These are phyloP conservation scores for Mycena belliarum DNA, from an alignment of 768 basidiomycete genomes.

Conservation along the genomic window DNA sequence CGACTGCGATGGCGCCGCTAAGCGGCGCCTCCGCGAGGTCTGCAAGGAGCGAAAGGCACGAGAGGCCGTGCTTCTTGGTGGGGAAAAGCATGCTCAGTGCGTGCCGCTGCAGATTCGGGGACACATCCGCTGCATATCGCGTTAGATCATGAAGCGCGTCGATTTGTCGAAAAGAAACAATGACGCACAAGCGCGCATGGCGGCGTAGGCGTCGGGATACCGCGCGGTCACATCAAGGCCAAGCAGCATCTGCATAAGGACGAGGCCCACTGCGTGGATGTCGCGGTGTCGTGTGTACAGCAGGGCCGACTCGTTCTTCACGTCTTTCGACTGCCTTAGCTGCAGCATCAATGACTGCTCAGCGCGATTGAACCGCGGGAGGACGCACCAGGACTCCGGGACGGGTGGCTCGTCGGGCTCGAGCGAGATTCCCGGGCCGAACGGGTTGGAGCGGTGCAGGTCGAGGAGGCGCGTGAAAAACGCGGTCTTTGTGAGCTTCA, in stretches of 20 bases:
- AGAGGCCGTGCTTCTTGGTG: conserved; percentile 55
- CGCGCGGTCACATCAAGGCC: conserved; percentile 67
- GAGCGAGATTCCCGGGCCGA: conserved; percentile 42
- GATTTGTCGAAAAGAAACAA: background rate
- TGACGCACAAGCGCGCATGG: conserved; percentile 57
- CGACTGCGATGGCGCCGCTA: conserved; percentile 27
- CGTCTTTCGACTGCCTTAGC: conserved; percentile 73
- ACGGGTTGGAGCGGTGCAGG: conserved; percentile 82
- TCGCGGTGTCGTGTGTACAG: conserved; percentile 78
- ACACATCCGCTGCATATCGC: conserved; percentile 47
- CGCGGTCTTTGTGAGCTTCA: conserved; percentile 74
- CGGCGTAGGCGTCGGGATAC: conserved; percentile 56
- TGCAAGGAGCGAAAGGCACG: conserved; percentile 58
- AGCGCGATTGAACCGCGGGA: background rate
- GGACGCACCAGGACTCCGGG: conserved; percentile 46
- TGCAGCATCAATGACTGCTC: background rate
- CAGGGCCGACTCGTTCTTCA: conserved; percentile 72
- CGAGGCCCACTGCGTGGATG: conserved; percentile 78
- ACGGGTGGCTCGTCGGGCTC: conserved; percentile 38
- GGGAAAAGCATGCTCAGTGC: conserved; percentile 62
- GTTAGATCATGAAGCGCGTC: background rate
- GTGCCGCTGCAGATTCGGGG: conserved; percentile 50
- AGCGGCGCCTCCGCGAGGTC: conserved; percentile 51
- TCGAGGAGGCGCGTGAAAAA: conserved; percentile 77
- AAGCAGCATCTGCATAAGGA: conserved; percentile 84